Conservation (phyloP, 345 rosid species). For the Turnera subulata region DNA sequence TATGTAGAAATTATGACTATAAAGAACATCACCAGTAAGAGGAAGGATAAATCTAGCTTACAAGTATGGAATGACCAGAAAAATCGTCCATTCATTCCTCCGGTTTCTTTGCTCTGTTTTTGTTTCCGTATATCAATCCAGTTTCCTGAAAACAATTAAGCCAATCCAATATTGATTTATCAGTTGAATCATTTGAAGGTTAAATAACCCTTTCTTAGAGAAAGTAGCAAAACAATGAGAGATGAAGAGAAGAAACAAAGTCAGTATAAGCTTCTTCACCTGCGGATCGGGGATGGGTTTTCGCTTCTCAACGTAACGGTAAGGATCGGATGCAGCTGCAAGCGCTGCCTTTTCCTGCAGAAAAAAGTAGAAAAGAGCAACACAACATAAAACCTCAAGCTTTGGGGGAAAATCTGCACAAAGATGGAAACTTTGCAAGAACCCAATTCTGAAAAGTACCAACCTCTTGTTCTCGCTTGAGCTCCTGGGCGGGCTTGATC, state of each 20-base stretch:
- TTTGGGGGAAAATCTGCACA: not conserved
- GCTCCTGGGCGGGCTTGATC: conserved; percentile 91
- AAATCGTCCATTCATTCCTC: conserved; percentile 13
- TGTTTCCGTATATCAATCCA: conserved; percentile 66
- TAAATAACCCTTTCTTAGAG: too few species aligned
- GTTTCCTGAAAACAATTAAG: conserved; percentile 44
- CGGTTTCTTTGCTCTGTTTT: conserved; percentile 35
- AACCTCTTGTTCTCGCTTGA: conserved; percentile 76
- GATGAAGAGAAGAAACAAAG: not conserved
- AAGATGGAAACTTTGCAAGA: too few species aligned
- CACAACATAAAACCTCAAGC: not conserved
- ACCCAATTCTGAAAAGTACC: not conserved
- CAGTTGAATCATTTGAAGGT: too few species aligned
- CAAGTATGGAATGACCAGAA: not conserved
- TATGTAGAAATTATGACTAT: not conserved
- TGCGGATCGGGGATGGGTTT: conserved; percentile 84
- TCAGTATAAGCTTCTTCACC: conserved; percentile 28
- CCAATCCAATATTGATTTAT: not conserved
- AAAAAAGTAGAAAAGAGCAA: too few species aligned
- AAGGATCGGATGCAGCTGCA: conserved; percentile 56
- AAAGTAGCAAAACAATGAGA: not conserved
- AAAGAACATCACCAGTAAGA: not conserved
- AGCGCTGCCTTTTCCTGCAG: conserved; percentile 69
- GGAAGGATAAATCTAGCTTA: conserved; percentile 15
- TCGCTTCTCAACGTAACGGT: conserved; percentile 64